Base-by-base conservation (phyloP, 1,284 basidiomycete genomes). In the Ustilago xerochloae region DNA sequence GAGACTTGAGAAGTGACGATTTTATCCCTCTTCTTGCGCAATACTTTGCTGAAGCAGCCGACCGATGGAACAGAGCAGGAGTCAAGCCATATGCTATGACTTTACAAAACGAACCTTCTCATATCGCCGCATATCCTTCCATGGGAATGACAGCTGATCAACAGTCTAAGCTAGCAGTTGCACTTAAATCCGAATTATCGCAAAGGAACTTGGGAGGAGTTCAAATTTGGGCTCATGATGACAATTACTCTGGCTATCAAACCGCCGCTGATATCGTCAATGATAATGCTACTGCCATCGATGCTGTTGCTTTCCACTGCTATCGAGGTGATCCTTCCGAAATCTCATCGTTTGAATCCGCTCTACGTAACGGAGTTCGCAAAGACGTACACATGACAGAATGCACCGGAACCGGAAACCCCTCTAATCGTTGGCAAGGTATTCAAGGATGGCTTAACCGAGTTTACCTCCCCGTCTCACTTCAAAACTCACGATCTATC, bases 231-330 rank as follows among this genome's bases (percentile, higher is more conserved):
- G 79, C 45, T 1, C 75, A 81, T 47, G 77, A 79, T 38, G 65
- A 79, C 63, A 81, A 79, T 60, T 80, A 54, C 12, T 24, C 51
- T 3, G 53, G 50, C 43, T 78, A 60, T 51, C 41, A 61, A 15
- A 46, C 10, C 6, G 79, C 78, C 8, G 72, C 69, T 4, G 64
- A 57, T 20, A 54, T 77, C 12, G 68, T 79, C 20, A 71, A 76
- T 35, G 56, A n/a, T 15, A 74, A 75, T 39, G 36, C 59, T 2
- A 54, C 49, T 2, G 68, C 63, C 2, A 53, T 79, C 24, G 78
- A 79, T 38, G 79, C 71, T 3, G 41, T 79, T 15, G 73, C 75
- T 7, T 79, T 77, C 72, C 79, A 81, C 46, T 78, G 78, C 43
- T 81, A 81, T 41, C 67, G 70, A 4, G 79, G 79, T n/a, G 43